Percentiles rank a stretch among this genome's conserved stretches.
Evolutionary conservation across 768 basidiomycete genomes (phyloP).

Genomic region (Boletus vermiculosoides): DNA sequence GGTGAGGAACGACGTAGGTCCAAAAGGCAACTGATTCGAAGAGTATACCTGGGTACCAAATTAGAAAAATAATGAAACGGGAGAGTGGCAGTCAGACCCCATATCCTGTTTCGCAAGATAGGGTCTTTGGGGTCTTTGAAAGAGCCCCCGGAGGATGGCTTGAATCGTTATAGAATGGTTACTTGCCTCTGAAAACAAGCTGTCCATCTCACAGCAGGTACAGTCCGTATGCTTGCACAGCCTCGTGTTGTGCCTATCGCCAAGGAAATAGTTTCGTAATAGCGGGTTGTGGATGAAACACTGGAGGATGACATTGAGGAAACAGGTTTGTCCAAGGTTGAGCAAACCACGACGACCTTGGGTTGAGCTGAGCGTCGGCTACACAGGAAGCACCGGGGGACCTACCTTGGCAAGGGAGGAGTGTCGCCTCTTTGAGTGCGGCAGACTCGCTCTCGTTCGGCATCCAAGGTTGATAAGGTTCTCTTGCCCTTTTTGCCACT

Average conservation of each 20-base stretch:
- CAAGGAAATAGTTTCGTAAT: constrained; percentile 83
- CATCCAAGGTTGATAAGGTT: constrained; percentile 50
- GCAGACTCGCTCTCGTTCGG: constrained; percentile 41
- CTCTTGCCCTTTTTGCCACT: constrained; percentile 43
- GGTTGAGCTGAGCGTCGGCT: not conserved
- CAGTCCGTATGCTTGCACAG: constrained; percentile 72
- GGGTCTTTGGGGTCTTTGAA: not conserved
- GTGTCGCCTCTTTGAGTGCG: constrained; percentile 47
- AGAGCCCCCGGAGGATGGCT: not conserved
- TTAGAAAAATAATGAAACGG: not conserved
- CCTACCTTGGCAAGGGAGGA: constrained; percentile 74
- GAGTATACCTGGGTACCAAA: constrained; percentile 48
- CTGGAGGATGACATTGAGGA: constrained; percentile 90
- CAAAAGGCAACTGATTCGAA: constrained; percentile 60
- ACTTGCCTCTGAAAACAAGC: constrained; percentile 68
- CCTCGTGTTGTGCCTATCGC: constrained; percentile 81
- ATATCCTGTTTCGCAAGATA: not conserved
- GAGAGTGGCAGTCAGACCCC: not conserved
- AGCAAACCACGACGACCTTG: constrained; percentile 79
- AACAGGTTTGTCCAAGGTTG: constrained; percentile 92
- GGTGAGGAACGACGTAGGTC: constrained; percentile 78
- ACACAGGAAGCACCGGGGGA: not conserved
- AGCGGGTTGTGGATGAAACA: constrained; percentile 87
- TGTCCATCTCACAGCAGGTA: constrained; percentile 93
- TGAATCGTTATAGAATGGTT: not conserved